phyloP scores from a whole-genome alignment of 768 basidiomycete species.

The Pisolithus tinctorius region DNA sequence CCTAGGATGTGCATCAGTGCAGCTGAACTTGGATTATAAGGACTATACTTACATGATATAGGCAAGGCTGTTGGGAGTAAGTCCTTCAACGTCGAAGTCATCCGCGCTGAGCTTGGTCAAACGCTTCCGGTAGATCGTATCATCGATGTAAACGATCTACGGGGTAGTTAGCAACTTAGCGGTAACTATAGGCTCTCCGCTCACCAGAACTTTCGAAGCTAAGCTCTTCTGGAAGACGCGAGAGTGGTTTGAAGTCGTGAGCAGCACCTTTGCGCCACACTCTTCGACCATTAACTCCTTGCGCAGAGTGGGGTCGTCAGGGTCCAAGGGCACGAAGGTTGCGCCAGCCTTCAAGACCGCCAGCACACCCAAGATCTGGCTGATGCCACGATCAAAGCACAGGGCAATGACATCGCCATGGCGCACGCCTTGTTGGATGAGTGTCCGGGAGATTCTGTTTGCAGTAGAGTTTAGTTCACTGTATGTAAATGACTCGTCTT shows the following conservation, averaged over 20 bases:
- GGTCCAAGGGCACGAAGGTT: constrained; percentile 18
- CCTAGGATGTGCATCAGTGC: constrained; percentile 2
- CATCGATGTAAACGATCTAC: constrained; percentile 24
- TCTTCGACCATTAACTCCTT: constrained; percentile 23
- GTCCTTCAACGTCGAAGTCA: constrained; percentile 13
- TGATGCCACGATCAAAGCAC: constrained; percentile 25
- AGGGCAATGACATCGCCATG: constrained; percentile 21
- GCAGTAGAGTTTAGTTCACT: constrained; percentile 24
- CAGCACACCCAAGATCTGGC: constrained; percentile 22
- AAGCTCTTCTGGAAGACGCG: constrained; percentile 17
- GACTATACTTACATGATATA: constrained; percentile 20
- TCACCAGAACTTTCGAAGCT: constrained; percentile 17
- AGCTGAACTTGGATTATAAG: background rate
- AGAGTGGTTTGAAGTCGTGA: constrained; percentile 21
- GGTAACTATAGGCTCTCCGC: background rate
- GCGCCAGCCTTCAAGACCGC: constrained; percentile 29
- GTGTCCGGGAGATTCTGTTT: constrained; percentile 26
- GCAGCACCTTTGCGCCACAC: constrained; percentile 19
- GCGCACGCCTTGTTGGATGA: constrained; percentile 19
- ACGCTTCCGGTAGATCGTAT: constrained; percentile 21
- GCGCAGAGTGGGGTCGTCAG: constrained; percentile 24
- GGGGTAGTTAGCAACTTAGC: background rate
- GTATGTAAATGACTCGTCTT: constrained; percentile 25
- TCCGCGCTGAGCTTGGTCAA: constrained; percentile 11
- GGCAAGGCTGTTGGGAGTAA: constrained; percentile 15